Conservation (phyloP, 805 yeast species). For the Ogataea paraovalis region DNA sequence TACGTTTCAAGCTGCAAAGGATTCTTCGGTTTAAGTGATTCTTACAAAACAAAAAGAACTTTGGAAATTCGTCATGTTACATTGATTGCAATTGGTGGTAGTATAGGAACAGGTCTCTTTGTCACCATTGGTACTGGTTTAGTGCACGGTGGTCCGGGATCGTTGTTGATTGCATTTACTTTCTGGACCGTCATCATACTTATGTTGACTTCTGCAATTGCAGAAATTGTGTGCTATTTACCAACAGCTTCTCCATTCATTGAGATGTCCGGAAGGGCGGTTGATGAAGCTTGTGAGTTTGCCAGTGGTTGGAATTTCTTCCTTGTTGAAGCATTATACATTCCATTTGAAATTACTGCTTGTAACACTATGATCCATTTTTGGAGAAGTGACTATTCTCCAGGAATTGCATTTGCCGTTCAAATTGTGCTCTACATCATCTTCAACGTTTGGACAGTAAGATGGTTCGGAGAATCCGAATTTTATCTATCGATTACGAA, state of each 20-base stretch:
- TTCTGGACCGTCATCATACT: conserved; percentile 33
- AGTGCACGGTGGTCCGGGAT: conserved; percentile 33
- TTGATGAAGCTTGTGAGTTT: conserved; percentile 35
- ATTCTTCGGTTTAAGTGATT: conserved; percentile 8
- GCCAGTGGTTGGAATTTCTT: conserved; percentile 36
- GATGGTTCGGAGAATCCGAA: conserved; percentile 50
- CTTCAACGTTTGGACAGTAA: conserved; percentile 66
- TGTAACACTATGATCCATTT: conserved; percentile 66
- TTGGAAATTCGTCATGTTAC: conserved; percentile 34
- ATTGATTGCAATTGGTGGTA: conserved; percentile 38
- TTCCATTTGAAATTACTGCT: conserved; percentile 45
- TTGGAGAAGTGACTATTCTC: conserved; percentile 69
- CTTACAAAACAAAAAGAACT: conserved; percentile 4
- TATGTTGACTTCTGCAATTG: conserved; percentile 33
- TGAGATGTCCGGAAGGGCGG: conserved; percentile 35
- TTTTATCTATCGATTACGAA: conserved; percentile 38
- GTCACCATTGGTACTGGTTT: conserved; percentile 36
- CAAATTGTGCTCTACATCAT: conserved; percentile 58
- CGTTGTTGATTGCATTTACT: conserved; percentile 30
- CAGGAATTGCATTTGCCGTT: conserved; percentile 60
- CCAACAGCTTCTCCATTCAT: conserved; percentile 37
- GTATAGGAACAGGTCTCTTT: conserved; percentile 37
- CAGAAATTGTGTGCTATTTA: conserved; percentile 35
- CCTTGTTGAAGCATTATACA: conserved; percentile 41
- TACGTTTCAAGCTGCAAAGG: conserved; percentile 7